Evolutionary conservation across 2,329 filamentous ascomycete species (phyloP).

Genomic region (Botrytis hyacinthi): DNA sequence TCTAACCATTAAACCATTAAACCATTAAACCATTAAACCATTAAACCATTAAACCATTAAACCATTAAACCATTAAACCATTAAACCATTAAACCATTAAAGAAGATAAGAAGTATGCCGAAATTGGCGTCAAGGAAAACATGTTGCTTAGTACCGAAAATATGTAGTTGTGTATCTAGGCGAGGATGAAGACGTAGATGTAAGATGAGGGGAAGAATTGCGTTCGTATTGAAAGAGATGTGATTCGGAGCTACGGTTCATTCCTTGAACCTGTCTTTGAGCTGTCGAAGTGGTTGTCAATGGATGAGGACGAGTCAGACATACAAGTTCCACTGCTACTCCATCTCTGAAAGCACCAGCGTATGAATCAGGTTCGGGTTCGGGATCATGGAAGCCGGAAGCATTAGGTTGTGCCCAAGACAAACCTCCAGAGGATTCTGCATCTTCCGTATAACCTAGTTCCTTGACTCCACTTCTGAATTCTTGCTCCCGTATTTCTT

Average conservation of each 20-base stretch:
- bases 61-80: too few species aligned
- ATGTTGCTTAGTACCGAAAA: background rate
- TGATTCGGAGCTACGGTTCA: background rate
- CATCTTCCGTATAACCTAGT: background rate
- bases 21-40: too few species aligned
- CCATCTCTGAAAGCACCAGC: background rate
- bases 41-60: too few species aligned
- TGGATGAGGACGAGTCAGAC: too few species aligned
- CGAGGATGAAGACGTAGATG: background rate
- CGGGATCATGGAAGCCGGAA: background rate
- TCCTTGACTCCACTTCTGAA: rapidly evolving
- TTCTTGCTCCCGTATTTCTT: background rate
- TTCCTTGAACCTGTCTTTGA: background rate
- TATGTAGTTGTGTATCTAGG: background rate
- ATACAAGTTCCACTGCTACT: too few species aligned
- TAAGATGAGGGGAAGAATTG: background rate
- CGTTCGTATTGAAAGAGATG: background rate
- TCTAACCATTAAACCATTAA: too few species aligned
- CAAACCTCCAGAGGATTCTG: background rate
- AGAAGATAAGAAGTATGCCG: background rate
- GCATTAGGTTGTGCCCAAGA: background rate
- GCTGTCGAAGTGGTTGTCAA: background rate
- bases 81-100: background rate
- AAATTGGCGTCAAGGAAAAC: background rate
- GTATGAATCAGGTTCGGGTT: background rate